Conservation (phyloP, 225 moss, liverwort and hornwort species). For the Thuidium tamariscinum region DNA sequence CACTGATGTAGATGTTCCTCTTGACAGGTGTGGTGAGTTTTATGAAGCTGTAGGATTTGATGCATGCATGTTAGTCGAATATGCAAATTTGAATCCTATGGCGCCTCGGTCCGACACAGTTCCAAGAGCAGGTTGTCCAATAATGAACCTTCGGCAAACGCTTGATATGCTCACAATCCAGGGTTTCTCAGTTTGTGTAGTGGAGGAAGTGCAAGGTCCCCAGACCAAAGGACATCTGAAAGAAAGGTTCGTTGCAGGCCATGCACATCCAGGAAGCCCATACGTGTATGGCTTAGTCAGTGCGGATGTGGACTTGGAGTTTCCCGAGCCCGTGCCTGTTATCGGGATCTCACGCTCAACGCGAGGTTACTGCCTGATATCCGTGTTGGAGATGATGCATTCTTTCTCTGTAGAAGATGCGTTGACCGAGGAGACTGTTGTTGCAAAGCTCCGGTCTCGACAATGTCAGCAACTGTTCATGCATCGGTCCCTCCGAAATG, state of each 20-base stretch:
- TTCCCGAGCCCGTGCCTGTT: conserved; percentile 80
- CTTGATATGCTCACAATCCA: conserved; percentile 67
- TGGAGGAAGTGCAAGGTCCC: conserved; percentile 94
- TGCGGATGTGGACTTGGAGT: conserved; percentile 89
- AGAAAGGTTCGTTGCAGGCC: conserved; percentile 84
- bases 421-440: conserved; percentile 89
- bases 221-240: conserved; percentile 63
- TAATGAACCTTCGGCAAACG: conserved; percentile 84
- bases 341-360: conserved; percentile 73
- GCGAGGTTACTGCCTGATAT: conserved; percentile 61
- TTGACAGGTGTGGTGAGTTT: conserved; percentile 73
- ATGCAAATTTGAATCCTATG: conserved; percentile 90
- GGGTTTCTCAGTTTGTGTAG: conserved; percentile 94
- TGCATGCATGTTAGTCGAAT: conserved; percentile 86
- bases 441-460: conserved; percentile 76
- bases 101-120: conserved; percentile 51
- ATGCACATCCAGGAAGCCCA: conserved; percentile 93
- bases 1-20: not conserved
- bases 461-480: conserved; percentile 73
- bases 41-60: conserved; percentile 87
- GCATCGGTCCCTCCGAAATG: conserved; percentile 65
- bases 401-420: conserved; percentile 73
- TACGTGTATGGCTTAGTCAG: conserved; percentile 91
- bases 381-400: conserved; percentile 88
- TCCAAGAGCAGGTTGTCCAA: conserved; percentile 90